A percentile compares a stretch with the other conserved stretches of the same genome.
Conservation (phyloP, 179 eudicot genomes). For the Patellifolia procumbens region DNA sequence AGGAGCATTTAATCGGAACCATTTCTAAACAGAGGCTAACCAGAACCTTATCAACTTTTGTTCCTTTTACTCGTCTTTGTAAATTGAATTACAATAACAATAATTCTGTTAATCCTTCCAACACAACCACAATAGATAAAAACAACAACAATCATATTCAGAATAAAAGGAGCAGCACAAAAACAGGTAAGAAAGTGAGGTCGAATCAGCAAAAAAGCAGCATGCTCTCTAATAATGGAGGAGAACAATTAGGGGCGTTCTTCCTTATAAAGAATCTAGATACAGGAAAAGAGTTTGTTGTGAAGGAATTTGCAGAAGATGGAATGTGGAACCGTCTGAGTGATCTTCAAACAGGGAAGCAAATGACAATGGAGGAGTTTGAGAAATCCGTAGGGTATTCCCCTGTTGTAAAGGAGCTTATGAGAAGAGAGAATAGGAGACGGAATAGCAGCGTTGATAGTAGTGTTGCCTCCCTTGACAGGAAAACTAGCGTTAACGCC, state of each 20-base stretch:
- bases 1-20: constrained; percentile 60
- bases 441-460: constrained; percentile 22
- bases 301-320: constrained; percentile 72
- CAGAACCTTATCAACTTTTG: constrained; percentile 53
- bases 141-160: background rate
- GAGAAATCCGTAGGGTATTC: constrained; percentile 81
- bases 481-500: constrained; percentile 42
- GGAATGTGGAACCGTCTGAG: constrained; percentile 91
- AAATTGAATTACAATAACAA: constrained; percentile 21
- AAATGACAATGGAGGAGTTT: constrained; percentile 88
- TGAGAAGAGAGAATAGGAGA: constrained; percentile 49
- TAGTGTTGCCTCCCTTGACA: constrained; percentile 22
- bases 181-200: background rate
- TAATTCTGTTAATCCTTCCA: background rate
- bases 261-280: constrained; percentile 86
- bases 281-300: constrained; percentile 86
- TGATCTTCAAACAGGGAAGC: constrained; percentile 83
- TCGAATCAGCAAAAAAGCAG: constrained; percentile 21
- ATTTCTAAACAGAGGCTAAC: constrained; percentile 73
- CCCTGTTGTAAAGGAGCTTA: constrained; percentile 82
- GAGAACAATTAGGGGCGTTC: constrained; percentile 52
- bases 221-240: background rate
- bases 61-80: constrained; percentile 29
- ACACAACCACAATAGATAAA: background rate
- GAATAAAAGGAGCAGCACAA: background rate